These are phyloP conservation scores for Serendipita vermifera DNA, from an alignment of 768 basidiomycete species.

Conservation along the genomic window DNA sequence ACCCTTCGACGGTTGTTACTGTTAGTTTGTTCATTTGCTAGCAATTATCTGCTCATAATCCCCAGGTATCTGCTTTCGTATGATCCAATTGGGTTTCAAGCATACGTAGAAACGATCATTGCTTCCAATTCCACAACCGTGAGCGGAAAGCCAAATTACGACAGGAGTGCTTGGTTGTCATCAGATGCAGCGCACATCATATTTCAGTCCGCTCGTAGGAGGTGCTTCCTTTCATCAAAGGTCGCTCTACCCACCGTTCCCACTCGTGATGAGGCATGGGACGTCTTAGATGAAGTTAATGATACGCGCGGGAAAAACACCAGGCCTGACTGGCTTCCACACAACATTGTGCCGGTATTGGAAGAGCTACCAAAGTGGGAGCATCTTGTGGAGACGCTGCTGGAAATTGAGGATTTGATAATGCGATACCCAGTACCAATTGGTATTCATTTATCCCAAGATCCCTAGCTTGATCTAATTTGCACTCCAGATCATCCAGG, in stretches of 20 bases:
- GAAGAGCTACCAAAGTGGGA: constrained; percentile 96
- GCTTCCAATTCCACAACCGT: constrained; percentile 40
- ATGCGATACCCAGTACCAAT: constrained; percentile 17
- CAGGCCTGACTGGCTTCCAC: constrained; percentile 52
- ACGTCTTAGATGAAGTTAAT: constrained; percentile 50
- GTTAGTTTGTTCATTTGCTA: constrained; percentile 30
- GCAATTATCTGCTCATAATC: not conserved
- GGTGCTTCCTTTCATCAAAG: constrained; percentile 51
- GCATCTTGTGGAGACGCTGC: constrained; percentile 65
- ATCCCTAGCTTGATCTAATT: not conserved
- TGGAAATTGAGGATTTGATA: constrained; percentile 84
- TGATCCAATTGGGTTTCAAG: constrained; percentile 81
- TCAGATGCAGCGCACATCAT: constrained; percentile 85
- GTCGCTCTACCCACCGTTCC: constrained; percentile 22
- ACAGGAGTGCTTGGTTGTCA: constrained; percentile 80
- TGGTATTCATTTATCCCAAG: constrained; percentile 14
- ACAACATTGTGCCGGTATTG: constrained; percentile 68
- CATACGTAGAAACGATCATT: constrained; percentile 79
- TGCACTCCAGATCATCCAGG: constrained; percentile 31
- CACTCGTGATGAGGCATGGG: constrained; percentile 66
- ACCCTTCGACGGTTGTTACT: constrained; percentile 69
- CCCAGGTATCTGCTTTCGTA: constrained; percentile 74
- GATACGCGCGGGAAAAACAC: constrained; percentile 23
- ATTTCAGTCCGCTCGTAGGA: constrained; percentile 60
- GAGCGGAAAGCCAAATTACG: constrained; percentile 43